Conservation (phyloP, 495 filamentous ascomycete genomes). For the Aspergillus panamensis region DNA sequence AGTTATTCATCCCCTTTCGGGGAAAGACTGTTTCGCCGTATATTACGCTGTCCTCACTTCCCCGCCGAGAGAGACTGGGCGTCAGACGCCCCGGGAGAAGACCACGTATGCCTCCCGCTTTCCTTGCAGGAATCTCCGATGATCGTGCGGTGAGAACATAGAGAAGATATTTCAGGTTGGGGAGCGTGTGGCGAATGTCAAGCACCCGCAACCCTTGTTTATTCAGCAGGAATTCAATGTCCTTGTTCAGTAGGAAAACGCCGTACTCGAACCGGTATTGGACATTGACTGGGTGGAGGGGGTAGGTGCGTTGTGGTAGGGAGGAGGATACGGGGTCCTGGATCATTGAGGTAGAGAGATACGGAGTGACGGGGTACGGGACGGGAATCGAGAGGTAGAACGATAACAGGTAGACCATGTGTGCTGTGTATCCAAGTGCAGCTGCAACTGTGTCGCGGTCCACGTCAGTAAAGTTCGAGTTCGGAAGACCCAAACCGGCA, state of each 20-base stretch:
- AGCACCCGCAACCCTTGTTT: constrained; percentile 70
- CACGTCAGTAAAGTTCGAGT: constrained; percentile 63
- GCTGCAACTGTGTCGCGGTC: constrained; percentile 71
- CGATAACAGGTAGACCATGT: constrained; percentile 70
- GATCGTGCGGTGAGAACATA: constrained; percentile 77
- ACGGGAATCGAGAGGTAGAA: constrained; percentile 77
- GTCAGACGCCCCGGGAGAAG: constrained; percentile 42
- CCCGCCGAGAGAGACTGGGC: constrained; percentile 37
- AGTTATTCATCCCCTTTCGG: constrained; percentile 29
- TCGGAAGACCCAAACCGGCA: constrained; percentile 69
- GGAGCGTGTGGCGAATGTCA: constrained; percentile 85
- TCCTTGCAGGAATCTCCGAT: constrained; percentile 72
- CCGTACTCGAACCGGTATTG: constrained; percentile 90
- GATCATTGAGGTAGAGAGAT: constrained; percentile 71
- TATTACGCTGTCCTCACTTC: constrained; percentile 39
- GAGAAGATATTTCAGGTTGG: constrained; percentile 90
- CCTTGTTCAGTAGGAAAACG: constrained; percentile 89
- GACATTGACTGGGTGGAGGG: constrained; percentile 73
- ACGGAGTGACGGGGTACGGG: constrained; percentile 73
- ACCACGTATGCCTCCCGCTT: constrained; percentile 70
- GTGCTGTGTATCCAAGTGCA: constrained; percentile 77
- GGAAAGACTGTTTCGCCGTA: constrained; percentile 33
- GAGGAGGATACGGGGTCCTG: constrained; percentile 70
- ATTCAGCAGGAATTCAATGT: constrained; percentile 81
- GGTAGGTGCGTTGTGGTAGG: constrained; percentile 70